Evolutionary conservation across 108 stramenopile genomes (phyloP), one percentile per base, ranked within the genome.

Genomic region (Nitzschia sp.): DNA sequence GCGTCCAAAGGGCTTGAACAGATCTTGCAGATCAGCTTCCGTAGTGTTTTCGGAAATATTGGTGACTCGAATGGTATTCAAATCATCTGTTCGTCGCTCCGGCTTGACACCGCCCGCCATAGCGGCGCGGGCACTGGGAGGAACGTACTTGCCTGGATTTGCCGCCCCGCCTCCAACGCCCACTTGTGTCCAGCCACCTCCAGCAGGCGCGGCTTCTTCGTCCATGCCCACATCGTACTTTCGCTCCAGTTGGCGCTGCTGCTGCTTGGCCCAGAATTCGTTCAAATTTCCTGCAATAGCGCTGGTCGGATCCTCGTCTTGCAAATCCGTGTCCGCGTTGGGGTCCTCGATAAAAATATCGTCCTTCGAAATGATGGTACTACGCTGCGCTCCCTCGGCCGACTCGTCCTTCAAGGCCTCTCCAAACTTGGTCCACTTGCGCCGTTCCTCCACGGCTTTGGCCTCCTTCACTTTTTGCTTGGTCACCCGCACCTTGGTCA

Each of bases 1-100:
- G 21, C 95, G 81, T 1, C 98, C 98, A 77, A 97, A 99, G 32
- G 81, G 90, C 38, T 78, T 70, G 75, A 98, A 99, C 45, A 99
- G 71, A 53, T 97, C 96, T 65, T 96, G 88, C 57, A 99, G 70
- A 69, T 99, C 98, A 4, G 87, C 89, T 74, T 99, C 98, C 64
- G 92, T 90, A 26, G 97, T 97, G 68, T 96, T 95, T 68, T 97
- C 96, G 26, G 95, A 94, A 66, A 99, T 94, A 78, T 99, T 99
- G 54, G 98, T 98, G 59, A 98, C 97, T 35, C 98, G 96, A 65
- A 99, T 88, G 53, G 96, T 97, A 48, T 96, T 96, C 52, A 94
- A 78, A 73, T 97, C 95, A 50, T 95, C 92, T 41, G 92, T 94
- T 48, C 84, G 85, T 30, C 85, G 78, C 58, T 86, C 86, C 4